Base-by-base conservation (phyloP, 345 rosid genomes). In the Camelina hispida region DNA sequence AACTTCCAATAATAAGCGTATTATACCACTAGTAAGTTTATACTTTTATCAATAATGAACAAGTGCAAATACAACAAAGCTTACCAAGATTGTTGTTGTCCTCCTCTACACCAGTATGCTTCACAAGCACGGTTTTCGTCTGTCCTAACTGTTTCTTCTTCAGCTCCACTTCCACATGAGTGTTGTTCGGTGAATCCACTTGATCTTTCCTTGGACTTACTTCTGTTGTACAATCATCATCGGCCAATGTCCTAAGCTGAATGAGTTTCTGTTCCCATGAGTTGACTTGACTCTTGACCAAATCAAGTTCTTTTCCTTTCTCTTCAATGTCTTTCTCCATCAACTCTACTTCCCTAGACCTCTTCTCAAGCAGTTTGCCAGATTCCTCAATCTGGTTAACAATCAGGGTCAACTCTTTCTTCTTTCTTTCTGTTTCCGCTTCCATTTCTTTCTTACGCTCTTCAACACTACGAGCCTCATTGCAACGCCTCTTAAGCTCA, bases 281-380 rank as follows among this genome's bases (percentile, higher is more conserved):
- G 22, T 52, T 56, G 42, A 68, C 28, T 43, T 67, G 14, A 56
- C 25, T 68, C 37, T 54, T 68, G 2, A 53, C 30, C 52, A 11
- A 32, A 32, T 66, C 57, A 30, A 50, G 58, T 66, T 66, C 70
- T 4, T 66, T 32, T 50, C 30, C 17, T 50, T 50, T 66, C 20
- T 18, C 70, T 48, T 66, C 57, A 50, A 48, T 47, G 5, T 63
- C 68, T 9, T 66, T 66, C 44, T 42, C 34, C 25, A 44, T 63
- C 23, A 12, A 28, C n/a, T 63, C 68, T 4, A 63, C 54, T 46
- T 63, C 68, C 37, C 14, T 53, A 25, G 22, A 63, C 8, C 2
- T 44, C 22, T 25, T 28, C 54, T 63, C 38, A 44, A 63, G 68
- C 22, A 9, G 37, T 12, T 63, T 44, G 1, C 28, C 22, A 63